phyloP scores from a whole-genome alignment of 805 yeast genomes.

The Wickerhamiella lipophila region DNA sequence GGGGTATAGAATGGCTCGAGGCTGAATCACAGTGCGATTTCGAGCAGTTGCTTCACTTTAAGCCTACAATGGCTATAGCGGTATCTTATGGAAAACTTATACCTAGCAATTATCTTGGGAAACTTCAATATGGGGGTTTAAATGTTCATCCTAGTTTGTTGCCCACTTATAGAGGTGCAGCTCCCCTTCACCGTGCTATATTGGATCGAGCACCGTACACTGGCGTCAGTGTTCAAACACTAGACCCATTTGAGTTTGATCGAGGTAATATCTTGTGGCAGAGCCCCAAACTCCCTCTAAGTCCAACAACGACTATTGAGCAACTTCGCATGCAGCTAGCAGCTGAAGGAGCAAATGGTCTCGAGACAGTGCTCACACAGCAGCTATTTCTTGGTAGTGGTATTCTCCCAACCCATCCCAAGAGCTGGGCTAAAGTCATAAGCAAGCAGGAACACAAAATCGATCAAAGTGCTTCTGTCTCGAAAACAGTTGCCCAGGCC shows the following conservation, averaged over 20 bases:
- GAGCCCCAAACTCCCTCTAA: slow-evolving; percentile 34
- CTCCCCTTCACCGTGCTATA: slow-evolving; percentile 75
- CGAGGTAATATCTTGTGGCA: slow-evolving; percentile 58
- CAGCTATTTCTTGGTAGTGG: slow-evolving; percentile 22
- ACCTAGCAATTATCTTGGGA: slow-evolving; percentile 44
- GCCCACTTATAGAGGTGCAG: slow-evolving; percentile 72
- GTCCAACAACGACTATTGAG: slow-evolving; percentile 33
- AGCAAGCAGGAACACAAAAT: slow-evolving; percentile 12
- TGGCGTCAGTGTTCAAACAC: slow-evolving; percentile 81
- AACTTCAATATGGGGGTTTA: slow-evolving; percentile 51
- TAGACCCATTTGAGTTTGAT: slow-evolving; percentile 82
- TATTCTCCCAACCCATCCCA: not conserved
- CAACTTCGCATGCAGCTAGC: slow-evolving; percentile 44
- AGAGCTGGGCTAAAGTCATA: slow-evolving; percentile 17
- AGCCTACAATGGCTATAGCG: slow-evolving; percentile 57
- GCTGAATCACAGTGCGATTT: slow-evolving; percentile 17
- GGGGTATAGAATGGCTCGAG: slow-evolving; percentile 15
- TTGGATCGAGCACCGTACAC: slow-evolving; percentile 48
- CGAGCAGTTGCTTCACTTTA: not conserved
- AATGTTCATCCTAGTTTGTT: slow-evolving; percentile 88
- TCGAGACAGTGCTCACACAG: slow-evolving; percentile 35
- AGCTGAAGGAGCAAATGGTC: slow-evolving; percentile 44
- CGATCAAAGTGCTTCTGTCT: slow-evolving; percentile 5
- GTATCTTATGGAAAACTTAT: slow-evolving; percentile 82
- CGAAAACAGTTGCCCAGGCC: slow-evolving; percentile 16